Percentiles rank a stretch among this genome's conserved stretches.
Evolutionary conservation across 352 stramenopile species (phyloP).

Genomic region (Globisporangium heterothallicum): DNA sequence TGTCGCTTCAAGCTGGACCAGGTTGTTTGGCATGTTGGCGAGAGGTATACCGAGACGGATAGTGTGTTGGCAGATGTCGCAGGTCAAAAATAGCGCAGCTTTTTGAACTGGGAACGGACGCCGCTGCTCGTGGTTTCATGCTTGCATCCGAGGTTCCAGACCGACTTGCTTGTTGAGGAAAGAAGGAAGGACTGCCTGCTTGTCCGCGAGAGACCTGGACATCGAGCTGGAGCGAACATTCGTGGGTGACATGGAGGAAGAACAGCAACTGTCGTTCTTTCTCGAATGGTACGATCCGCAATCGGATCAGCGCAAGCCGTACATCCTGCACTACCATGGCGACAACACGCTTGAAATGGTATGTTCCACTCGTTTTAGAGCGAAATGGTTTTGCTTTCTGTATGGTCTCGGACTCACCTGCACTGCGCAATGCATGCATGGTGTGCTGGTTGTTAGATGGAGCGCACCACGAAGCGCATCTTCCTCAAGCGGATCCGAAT

Average conservation of each 20-base stretch:
- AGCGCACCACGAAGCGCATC: conserved; percentile 44
- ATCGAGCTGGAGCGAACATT: background rate
- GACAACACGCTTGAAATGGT: conserved; percentile 75
- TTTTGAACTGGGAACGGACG: too few species aligned
- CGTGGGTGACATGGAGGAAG: conserved; percentile 30
- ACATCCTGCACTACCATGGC: conserved; percentile 69
- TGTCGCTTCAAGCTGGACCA: too few species aligned
- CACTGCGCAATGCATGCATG: too few species aligned
- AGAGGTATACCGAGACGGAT: too few species aligned
- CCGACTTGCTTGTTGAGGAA: background rate
- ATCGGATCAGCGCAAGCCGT: conserved; percentile 57
- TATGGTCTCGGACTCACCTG: too few species aligned
- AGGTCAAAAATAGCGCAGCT: too few species aligned
- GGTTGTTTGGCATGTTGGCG: too few species aligned
- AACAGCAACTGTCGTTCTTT: conserved; percentile 66
- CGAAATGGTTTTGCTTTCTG: background rate
- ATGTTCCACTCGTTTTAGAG: conserved; percentile 3
- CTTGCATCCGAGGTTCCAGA: too few species aligned
- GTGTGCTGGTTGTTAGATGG: conserved; percentile 26
- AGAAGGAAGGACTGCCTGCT: background rate
- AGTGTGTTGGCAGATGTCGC: too few species aligned
- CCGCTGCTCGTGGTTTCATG: too few species aligned
- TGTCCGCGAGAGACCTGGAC: too few species aligned
- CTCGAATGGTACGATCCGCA: conserved; percentile 78
- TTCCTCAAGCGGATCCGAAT: conserved; percentile 83